Evolutionary conservation across 2,329 filamentous ascomycete genomes (phyloP).

Genomic region (Truncatella angustata): DNA sequence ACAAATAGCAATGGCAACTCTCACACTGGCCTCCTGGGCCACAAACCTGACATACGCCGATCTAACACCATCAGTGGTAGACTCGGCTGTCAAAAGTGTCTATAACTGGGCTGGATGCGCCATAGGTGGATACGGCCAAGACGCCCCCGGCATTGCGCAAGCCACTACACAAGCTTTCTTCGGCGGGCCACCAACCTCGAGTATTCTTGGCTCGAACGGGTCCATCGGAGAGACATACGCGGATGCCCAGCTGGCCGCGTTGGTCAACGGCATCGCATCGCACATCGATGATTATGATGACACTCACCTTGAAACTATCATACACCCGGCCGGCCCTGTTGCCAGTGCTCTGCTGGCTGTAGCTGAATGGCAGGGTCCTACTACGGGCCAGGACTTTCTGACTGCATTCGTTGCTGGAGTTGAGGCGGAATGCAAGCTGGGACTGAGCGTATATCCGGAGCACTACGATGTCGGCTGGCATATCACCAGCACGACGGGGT

Average conservation of each 20-base stretch:
- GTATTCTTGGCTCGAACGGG: constrained; percentile 30
- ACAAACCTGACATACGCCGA: constrained; percentile 36
- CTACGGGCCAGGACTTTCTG: constrained; percentile 46
- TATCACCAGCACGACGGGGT: constrained; percentile 51
- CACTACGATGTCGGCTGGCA: constrained; percentile 58
- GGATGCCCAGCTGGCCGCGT: constrained; percentile 47
- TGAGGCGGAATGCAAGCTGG: constrained; percentile 51
- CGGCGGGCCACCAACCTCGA: constrained; percentile 27
- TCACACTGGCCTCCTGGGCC: constrained; percentile 47
- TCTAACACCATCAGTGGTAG: constrained; percentile 37
- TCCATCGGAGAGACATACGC: constrained; percentile 19
- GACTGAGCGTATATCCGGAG: constrained; percentile 48
- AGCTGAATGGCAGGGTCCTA: constrained; percentile 36
- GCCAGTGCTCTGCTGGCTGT: constrained; percentile 48
- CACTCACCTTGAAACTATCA: constrained; percentile 54
- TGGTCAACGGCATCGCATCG: constrained; percentile 54
- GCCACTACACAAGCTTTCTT: constrained; percentile 26
- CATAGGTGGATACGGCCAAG: constrained; percentile 47
- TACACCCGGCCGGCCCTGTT: constrained; percentile 52
- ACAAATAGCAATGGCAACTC: constrained; percentile 39
- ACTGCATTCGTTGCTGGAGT: constrained; percentile 49
- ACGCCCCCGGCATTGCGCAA: constrained; percentile 36
- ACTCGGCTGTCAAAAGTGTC: constrained; percentile 44
- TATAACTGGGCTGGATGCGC: constrained; percentile 56
- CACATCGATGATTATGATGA: constrained; percentile 58